Evolutionary conservation across 768 basidiomycete genomes (phyloP).

Genomic region (Suillus variegatus): DNA sequence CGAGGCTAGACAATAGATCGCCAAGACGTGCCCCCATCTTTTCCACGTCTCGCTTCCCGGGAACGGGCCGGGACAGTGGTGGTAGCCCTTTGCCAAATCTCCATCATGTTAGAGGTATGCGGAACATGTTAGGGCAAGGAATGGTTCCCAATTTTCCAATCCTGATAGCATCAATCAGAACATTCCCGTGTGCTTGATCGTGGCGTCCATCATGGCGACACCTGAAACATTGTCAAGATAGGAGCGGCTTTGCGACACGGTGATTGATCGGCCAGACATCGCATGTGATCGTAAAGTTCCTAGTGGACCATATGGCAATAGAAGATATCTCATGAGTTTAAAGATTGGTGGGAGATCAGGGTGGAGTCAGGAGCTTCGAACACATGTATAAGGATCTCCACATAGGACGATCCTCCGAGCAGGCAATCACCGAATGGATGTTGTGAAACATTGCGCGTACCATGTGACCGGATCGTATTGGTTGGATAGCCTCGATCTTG

Average conservation of each 20-base stretch:
- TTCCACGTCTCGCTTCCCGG: background rate
- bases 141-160: background rate
- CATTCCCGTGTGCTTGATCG: conserved; percentile 4
- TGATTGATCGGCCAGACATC: background rate
- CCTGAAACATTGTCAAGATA: background rate
- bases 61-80: background rate
- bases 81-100: background rate
- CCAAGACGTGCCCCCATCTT: background rate
- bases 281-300: background rate
- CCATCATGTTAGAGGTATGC: background rate
- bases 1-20: background rate
- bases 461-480: conserved; percentile 1
- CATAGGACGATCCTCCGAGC: background rate
- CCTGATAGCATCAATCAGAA: conserved; percentile 2
- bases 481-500: background rate
- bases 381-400: background rate
- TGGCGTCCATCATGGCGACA: conserved; percentile 2
- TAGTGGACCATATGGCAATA: background rate
- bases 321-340: background rate
- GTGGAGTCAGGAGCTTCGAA: conserved; percentile 1
- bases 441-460: background rate
- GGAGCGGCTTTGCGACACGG: background rate
- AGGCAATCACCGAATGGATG: conserved; percentile 2
- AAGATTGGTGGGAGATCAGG: background rate
- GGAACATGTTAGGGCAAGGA: background rate